Percentiles rank a stretch among this genome's conserved stretches.
phyloP scores from a whole-genome alignment of 106 monocot species.

The Ottelia alismoides region DNA sequence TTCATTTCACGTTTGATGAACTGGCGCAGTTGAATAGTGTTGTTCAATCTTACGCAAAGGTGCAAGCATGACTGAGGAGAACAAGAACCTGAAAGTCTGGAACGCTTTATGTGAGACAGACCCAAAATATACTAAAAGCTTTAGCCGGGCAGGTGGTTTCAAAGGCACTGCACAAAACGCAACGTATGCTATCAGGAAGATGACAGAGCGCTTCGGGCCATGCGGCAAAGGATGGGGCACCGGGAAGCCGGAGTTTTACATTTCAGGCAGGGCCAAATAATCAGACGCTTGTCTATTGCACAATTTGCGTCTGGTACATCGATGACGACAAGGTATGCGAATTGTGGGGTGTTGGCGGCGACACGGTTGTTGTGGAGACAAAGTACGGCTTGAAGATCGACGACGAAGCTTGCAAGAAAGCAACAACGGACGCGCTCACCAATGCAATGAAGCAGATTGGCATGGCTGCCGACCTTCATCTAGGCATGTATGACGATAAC shows the following conservation, averaged over 20 bases:
- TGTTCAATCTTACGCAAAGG: too few relatives aligned
- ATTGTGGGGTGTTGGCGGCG: background rate
- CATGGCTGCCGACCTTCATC: background rate
- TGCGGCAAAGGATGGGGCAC: background rate
- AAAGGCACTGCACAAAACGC: background rate
- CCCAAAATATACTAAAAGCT: background rate
- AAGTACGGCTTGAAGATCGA: background rate
- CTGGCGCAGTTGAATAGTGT: too few relatives aligned
- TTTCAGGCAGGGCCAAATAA: background rate
- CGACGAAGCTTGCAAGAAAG: background rate
- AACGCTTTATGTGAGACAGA: background rate
- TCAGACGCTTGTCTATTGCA: background rate
- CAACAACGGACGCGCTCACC: background rate
- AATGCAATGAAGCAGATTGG: background rate
- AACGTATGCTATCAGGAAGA: background rate
- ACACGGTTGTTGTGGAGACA: background rate
- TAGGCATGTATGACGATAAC: background rate
- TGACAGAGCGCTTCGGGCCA: background rate
- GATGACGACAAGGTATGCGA: background rate
- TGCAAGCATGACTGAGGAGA: too few relatives aligned
- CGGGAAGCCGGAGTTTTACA: background rate
- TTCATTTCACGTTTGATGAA: too few relatives aligned
- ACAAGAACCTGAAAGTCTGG: background rate
- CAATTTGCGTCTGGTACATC: background rate
- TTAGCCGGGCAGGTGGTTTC: background rate